Evolutionary conservation across 768 basidiomycete genomes (phyloP).

Genomic region (Boletus pseudo-olivaceus): DNA sequence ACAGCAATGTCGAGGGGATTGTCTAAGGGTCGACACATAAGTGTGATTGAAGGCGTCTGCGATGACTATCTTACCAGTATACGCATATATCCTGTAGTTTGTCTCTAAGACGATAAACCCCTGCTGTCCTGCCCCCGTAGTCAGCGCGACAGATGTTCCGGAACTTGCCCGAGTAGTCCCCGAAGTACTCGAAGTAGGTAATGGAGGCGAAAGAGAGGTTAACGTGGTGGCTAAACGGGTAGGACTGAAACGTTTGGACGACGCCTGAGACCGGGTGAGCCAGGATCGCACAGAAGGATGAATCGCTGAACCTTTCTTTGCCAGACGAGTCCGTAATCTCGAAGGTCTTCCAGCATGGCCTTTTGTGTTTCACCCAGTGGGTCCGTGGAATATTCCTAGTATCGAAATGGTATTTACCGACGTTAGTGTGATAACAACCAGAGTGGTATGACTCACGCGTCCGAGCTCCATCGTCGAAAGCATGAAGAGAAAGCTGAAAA

Average conservation of each 20-base stretch:
- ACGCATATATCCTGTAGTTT: slow-evolving; percentile 97
- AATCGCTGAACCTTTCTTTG: slow-evolving; percentile 59
- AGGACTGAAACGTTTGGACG: slow-evolving; percentile 83
- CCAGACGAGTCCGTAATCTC: slow-evolving; percentile 93
- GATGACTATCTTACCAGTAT: slow-evolving; percentile 64
- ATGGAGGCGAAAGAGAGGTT: slow-evolving; percentile 83
- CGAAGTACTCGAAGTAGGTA: slow-evolving; percentile 51
- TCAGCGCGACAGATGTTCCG: slow-evolving; percentile 27
- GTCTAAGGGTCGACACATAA: slow-evolving; percentile 46
- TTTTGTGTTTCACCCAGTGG: slow-evolving; percentile 73
- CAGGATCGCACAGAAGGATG: slow-evolving; percentile 11
- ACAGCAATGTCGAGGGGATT: slow-evolving; percentile 97
- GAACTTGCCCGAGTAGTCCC: slow-evolving; percentile 15
- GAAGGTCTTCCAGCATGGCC: slow-evolving; percentile 87
- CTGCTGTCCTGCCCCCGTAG: slow-evolving; percentile 60
- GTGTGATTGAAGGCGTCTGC: background rate
- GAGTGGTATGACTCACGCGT: slow-evolving; percentile 47
- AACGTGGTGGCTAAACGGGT: slow-evolving; percentile 93
- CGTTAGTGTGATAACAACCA: background rate
- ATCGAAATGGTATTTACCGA: background rate
- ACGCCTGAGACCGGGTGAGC: slow-evolving; percentile 42
- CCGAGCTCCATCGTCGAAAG: slow-evolving; percentile 95
- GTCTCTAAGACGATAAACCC: slow-evolving; percentile 97
- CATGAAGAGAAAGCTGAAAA: slow-evolving; percentile 94
- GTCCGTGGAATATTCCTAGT: slow-evolving; percentile 86